phyloP scores from a whole-genome alignment of 139 green algal genomes.

The Raphidocelis subcapitata region DNA sequence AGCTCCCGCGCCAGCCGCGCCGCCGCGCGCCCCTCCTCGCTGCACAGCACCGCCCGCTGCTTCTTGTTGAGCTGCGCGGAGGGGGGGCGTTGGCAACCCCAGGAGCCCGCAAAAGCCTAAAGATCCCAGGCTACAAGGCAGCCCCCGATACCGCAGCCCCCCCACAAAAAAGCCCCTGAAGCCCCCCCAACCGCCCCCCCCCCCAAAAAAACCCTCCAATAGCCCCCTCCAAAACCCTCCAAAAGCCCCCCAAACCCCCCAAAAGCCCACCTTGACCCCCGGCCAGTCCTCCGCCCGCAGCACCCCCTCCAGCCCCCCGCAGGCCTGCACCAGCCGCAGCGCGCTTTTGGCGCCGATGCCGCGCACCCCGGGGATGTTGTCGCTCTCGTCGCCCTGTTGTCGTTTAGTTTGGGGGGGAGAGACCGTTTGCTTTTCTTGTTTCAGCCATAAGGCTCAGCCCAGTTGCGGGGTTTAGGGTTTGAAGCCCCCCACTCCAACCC shows the following conservation, averaged over 20 bases:
- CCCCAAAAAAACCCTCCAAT: background rate
- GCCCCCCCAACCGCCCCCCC: slow-evolving; percentile 23
- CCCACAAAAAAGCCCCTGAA: too few species aligned
- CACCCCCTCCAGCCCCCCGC: slow-evolving; percentile 12
- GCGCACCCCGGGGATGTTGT: slow-evolving; percentile 54
- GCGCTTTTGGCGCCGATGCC: slow-evolving; percentile 62
- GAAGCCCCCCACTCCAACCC: too few species aligned
- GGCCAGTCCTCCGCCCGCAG: background rate
- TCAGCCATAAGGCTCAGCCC: too few species aligned
- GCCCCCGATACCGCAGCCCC: too few species aligned
- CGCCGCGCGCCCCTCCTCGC: slow-evolving; percentile 29
- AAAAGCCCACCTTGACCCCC: background rate
- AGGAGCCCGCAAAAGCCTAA: too few species aligned
- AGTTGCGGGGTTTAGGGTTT: too few species aligned
- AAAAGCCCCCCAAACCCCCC: slow-evolving; percentile 29
- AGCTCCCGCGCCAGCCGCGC: slow-evolving; percentile 55
- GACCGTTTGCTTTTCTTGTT: too few species aligned
- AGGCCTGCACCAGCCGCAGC: slow-evolving; percentile 15
- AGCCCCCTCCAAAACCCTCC: too few species aligned
- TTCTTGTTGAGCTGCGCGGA: slow-evolving; percentile 13
- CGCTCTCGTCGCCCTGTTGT: slow-evolving; percentile 43
- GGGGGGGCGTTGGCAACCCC: too few species aligned
- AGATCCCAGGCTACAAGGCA: too few species aligned
- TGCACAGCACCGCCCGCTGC: slow-evolving; percentile 18
- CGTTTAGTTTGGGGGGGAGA: too few species aligned